These are phyloP conservation scores for Spergularia bocconei DNA, from an alignment of 148 eudicot genomes.

Conservation along the genomic window DNA sequence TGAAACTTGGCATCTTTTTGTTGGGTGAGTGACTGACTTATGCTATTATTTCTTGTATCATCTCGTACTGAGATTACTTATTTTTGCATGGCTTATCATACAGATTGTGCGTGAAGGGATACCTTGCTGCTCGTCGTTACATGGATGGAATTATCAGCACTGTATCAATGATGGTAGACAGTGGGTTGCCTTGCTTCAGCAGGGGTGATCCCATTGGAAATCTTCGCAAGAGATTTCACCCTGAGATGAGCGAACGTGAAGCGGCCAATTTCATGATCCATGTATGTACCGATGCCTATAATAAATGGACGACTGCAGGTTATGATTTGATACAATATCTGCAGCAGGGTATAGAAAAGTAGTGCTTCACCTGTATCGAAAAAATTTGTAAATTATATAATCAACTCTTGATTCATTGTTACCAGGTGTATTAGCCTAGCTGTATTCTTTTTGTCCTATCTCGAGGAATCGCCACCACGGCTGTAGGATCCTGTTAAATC, in stretches of 20 bases:
- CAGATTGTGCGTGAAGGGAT: constrained; percentile 97
- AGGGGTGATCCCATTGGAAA: constrained; percentile 93
- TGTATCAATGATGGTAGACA: constrained; percentile 83
- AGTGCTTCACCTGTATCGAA: constrained; percentile 17
- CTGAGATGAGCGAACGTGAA: constrained; percentile 94
- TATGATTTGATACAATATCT: constrained; percentile 95
- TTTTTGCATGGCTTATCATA: constrained; percentile 14
- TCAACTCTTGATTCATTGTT: constrained; percentile 18
- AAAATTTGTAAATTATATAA: constrained; percentile 18
- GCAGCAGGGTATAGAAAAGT: constrained; percentile 97
- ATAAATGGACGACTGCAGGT: constrained; percentile 98
- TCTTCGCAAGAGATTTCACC: constrained; percentile 90
- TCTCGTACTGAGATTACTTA: background rate
- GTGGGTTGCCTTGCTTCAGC: constrained; percentile 98
- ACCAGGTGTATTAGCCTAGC: constrained; percentile 18
- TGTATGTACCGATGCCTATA: constrained; percentile 88
- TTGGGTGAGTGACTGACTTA: constrained; percentile 44
- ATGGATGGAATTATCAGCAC: constrained; percentile 98
- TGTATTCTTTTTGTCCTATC: background rate
- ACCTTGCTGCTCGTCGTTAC: constrained; percentile 87
- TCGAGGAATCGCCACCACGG: constrained; percentile 19
- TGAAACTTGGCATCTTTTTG: constrained; percentile 87
- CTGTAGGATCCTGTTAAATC: constrained; percentile 19
- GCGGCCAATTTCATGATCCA: constrained; percentile 95
- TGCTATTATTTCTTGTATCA: background rate